phyloP scores from a whole-genome alignment of 129 eudicot species.

The Tagetes erecta region DNA sequence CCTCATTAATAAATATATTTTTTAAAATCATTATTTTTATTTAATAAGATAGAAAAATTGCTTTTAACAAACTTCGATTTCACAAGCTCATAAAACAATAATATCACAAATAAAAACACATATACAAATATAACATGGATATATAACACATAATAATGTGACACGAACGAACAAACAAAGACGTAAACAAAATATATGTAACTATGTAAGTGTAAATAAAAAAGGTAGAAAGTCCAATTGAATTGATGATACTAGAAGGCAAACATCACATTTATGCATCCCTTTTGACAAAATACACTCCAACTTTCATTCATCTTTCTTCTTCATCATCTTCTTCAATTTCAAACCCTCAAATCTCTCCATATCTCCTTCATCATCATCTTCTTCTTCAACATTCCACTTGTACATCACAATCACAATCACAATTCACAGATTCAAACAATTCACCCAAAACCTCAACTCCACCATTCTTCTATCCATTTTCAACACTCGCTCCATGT shows the following conservation, averaged over 20 bases:
- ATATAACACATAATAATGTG: too few relatives aligned
- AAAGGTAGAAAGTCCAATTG: background rate
- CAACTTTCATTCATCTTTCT: constrained; percentile 29
- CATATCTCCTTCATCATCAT: constrained; percentile 10
- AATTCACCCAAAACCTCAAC: constrained; percentile 21
- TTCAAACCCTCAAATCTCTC: constrained; percentile 33
- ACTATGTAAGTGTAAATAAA: too few relatives aligned
- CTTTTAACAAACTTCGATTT: too few relatives aligned
- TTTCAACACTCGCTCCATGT: constrained; percentile 37
- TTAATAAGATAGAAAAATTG: too few relatives aligned
- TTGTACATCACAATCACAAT: constrained; percentile 26
- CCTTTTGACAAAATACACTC: constrained; percentile 30
- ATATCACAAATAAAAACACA: too few relatives aligned
- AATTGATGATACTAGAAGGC: constrained; percentile 8
- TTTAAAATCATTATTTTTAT: background rate
- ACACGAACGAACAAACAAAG: background rate
- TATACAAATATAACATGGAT: too few relatives aligned
- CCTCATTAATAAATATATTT: background rate
- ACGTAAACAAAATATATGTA: background rate
- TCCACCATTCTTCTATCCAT: constrained; percentile 35
- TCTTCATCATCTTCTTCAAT: background rate
- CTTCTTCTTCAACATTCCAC: constrained; percentile 17
- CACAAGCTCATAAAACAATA: too few relatives aligned
- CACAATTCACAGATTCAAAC: constrained; percentile 26
- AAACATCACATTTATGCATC: constrained; percentile 10